These are phyloP conservation scores for Aspergillus viridinutans DNA, from an alignment of 2,329 filamentous ascomycete species.

Conservation along the genomic window DNA sequence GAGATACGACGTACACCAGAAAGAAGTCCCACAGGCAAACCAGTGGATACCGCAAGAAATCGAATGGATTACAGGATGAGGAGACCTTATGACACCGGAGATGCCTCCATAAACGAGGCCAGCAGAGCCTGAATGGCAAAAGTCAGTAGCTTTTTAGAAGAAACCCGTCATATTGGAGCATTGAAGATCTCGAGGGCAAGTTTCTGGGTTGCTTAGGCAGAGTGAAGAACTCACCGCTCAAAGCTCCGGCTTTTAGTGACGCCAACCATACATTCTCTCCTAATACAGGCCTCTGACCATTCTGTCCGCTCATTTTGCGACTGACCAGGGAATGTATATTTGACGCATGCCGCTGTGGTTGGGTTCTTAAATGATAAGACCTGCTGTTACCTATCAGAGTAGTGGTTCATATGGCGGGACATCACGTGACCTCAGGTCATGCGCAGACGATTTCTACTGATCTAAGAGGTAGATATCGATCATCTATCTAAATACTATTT, in stretches of 20 bases:
- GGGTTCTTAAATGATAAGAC: not conserved
- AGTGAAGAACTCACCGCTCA: conserved; percentile 49
- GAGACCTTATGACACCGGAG: conserved; percentile 66
- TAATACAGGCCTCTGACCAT: conserved; percentile 12
- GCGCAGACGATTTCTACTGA: not conserved
- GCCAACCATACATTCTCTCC: conserved; percentile 23
- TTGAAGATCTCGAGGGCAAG: not conserved
- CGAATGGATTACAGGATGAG: conserved; percentile 64
- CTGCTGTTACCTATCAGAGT: not conserved
- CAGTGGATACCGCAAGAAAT: conserved; percentile 72
- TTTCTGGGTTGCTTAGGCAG: not conserved
- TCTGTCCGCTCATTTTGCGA: conserved; percentile 26
- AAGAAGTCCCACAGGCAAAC: conserved; percentile 72
- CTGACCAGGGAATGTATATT: not conserved
- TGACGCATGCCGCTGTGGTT: not conserved
- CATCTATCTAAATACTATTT: not conserved
- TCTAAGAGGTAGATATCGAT: no score
- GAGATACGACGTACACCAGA: conserved; percentile 59
- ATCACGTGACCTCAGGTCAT: not conserved
- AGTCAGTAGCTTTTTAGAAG: not conserved
- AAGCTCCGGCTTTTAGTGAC: conserved; percentile 57
- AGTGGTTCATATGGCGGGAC: not conserved
- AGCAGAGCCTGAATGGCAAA: conserved; percentile 31
- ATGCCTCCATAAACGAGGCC: conserved; percentile 65
- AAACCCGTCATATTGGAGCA: not conserved